Conservation (phyloP, 2,329 filamentous ascomycete genomes). For the Polytolypa hystricis region DNA sequence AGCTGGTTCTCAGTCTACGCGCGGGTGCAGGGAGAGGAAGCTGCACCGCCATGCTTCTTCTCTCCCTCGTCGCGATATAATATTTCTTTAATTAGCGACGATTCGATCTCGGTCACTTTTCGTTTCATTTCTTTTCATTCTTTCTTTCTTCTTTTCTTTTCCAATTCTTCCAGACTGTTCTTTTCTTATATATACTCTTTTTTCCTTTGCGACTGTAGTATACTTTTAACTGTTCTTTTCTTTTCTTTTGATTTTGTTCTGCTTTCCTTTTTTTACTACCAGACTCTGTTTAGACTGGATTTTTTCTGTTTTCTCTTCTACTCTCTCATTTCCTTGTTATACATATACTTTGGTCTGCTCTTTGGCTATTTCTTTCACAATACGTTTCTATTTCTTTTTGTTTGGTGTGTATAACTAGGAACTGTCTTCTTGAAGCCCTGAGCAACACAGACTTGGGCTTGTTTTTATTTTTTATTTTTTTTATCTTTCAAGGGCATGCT, state of each 20-base stretch:
- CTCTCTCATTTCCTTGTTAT: conserved; percentile 2
- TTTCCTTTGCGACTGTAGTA: neutral
- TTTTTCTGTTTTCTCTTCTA: conserved; percentile 2
- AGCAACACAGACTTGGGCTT: no score
- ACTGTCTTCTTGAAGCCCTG: no score
- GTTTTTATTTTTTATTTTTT: no score
- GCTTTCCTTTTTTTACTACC: neutral
- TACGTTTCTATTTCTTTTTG: neutral
- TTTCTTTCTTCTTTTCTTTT: neutral
- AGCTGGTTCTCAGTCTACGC: conserved; percentile 3
- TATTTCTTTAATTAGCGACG: no score
- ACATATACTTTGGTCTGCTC: neutral
- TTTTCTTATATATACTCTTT: neutral
- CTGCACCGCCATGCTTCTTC: no score
- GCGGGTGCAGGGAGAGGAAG: neutral
- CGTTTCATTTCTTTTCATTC: neutral
- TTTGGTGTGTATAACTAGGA: no score
- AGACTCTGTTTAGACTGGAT: no score
- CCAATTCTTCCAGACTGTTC: neutral
- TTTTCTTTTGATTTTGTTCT: neutral
- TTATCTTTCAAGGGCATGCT: no score
- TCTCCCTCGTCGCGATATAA: no score
- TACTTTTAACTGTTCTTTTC: conserved; percentile 5
- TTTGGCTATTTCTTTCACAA: no score
- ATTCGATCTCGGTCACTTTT: neutral